Conservation (phyloP, 2,329 filamentous ascomycete genomes). For the Microsporum ferrugineum region DNA sequence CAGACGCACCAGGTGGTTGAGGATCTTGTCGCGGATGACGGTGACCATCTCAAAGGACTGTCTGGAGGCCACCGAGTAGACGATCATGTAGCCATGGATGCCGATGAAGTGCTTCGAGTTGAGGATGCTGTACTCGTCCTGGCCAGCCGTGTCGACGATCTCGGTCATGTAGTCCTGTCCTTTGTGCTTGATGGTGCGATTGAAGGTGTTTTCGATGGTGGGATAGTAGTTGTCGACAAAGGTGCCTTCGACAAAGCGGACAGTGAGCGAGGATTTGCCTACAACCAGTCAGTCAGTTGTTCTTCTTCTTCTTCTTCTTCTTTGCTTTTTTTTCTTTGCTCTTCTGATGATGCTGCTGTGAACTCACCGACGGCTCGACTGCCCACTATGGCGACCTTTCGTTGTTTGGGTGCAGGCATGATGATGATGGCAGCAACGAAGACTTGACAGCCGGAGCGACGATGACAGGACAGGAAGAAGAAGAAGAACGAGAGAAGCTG, state of each 20-base stretch:
- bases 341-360: not conserved
- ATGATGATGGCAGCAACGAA: constrained; percentile 14
- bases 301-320: not conserved
- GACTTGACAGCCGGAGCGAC: not conserved
- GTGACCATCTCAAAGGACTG: constrained; percentile 96
- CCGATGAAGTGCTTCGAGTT: constrained; percentile 99
- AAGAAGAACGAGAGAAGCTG: not conserved
- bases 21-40: constrained; percentile 91
- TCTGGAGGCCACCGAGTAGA: constrained; percentile 90
- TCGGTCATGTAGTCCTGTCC: constrained; percentile 89
- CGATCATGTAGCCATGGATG: constrained; percentile 96
- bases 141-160: constrained; percentile 95
- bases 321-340: not conserved
- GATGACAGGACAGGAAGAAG: not conserved
- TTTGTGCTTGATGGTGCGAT: constrained; percentile 85
- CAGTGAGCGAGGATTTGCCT: constrained; percentile 97
- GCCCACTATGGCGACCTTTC: constrained; percentile 92
- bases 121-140: constrained; percentile 97
- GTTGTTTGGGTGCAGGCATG: constrained; percentile 70
- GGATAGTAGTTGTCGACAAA: constrained; percentile 99
- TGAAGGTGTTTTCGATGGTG: constrained; percentile 98
- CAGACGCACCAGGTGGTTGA: constrained; percentile 72
- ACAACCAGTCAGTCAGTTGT: constrained; percentile 7
- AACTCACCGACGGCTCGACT: constrained; percentile 75
- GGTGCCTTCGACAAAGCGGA: constrained; percentile 93